Conservation (phyloP, 805 yeast species). For the Teunomyces stri region DNA sequence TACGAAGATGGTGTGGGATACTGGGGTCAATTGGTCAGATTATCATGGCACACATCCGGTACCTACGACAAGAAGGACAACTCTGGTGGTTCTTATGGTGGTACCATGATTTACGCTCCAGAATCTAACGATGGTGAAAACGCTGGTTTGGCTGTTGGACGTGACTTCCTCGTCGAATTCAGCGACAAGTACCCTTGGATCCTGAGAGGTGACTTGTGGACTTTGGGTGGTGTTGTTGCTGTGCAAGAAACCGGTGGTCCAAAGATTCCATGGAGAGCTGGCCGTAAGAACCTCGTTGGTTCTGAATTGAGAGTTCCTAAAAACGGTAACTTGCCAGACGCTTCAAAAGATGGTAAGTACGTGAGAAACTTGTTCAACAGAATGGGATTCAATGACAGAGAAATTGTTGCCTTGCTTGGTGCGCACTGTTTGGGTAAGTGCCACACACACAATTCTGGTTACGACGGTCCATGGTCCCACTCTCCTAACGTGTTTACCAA, state of each 20-base stretch:
- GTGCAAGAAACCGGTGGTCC: slow-evolving; percentile 68
- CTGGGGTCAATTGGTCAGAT: slow-evolving; percentile 35
- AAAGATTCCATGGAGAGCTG: slow-evolving; percentile 54
- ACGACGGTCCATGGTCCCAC: slow-evolving; percentile 43
- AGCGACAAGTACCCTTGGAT: slow-evolving; percentile 57
- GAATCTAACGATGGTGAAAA: slow-evolving; percentile 55
- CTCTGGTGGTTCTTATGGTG: slow-evolving; percentile 37
- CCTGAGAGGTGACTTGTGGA: slow-evolving; percentile 68
- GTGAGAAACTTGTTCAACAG: slow-evolving; percentile 45
- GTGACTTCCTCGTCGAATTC: slow-evolving; percentile 55
- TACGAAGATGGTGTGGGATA: slow-evolving; percentile 37
- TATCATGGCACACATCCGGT: slow-evolving; percentile 41
- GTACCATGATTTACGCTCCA: slow-evolving; percentile 40
- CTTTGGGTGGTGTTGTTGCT: slow-evolving; percentile 66
- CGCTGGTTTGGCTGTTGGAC: slow-evolving; percentile 52
- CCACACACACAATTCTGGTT: slow-evolving; percentile 37
- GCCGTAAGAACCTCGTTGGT: slow-evolving; percentile 39
- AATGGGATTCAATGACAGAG: slow-evolving; percentile 42
- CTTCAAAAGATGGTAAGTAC: slow-evolving; percentile 42
- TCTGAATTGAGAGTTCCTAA: slow-evolving; percentile 35
- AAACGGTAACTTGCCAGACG: slow-evolving; percentile 52
- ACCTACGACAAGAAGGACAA: slow-evolving; percentile 26
- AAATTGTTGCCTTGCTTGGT: slow-evolving; percentile 42
- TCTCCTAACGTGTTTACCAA: slow-evolving; percentile 40
- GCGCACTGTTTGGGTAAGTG: slow-evolving; percentile 44